Base-by-base conservation (phyloP, 768 basidiomycete genomes). In the Pleurotus tuoliensis region DNA sequence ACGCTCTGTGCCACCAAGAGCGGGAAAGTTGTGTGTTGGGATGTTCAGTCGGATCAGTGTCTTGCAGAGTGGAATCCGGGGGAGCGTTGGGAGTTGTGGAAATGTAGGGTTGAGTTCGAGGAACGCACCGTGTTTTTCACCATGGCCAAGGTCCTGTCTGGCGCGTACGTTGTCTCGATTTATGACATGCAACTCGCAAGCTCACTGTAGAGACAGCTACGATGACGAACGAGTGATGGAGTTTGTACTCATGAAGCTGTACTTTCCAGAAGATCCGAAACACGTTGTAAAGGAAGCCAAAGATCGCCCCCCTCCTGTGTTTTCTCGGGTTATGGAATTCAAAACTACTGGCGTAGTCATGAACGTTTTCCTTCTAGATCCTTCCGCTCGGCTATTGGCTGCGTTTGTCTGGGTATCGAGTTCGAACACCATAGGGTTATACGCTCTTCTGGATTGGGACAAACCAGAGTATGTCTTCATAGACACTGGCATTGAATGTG, bases 21-120 rank as follows among this genome's bases (percentile, higher is more conserved):
- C 48, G 87, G 88, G 4, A 85, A 84, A 62, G 85, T 90, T 16
- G 82, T 89, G 13, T 89, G 87, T 61, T 89, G 88, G 88, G 86
- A 90, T 57, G 81, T 89, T 12, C 80, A 81, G 51, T 74, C 76
- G 3, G 83, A 88, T 49, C 64, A 67, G 13, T 82, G 81, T 58
- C 73, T 88, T 3, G 86, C 84, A 0, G 83, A 88, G 57, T 90
- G 88, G 87, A 81, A 82, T 50, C 86, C 86, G 1, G 77, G 76
- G 1, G 73, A 75, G 18, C 64, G 75, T 15, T 89, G 87, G 87
- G 86, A 88, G 62, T 64, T 90, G 4, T 89, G 87, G 88, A 90
- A 90, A 63, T 89, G 88, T 61, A 71, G 87, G 7, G 87, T 90
- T 15, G 88, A 88, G 63, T 89, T 88, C 63, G 86, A 88, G 40